Evolutionary conservation across 2,329 filamentous ascomycete genomes (phyloP), one percentile per base, ranked within the genome.

Genomic region (Paracamarosporium sp.): DNA sequence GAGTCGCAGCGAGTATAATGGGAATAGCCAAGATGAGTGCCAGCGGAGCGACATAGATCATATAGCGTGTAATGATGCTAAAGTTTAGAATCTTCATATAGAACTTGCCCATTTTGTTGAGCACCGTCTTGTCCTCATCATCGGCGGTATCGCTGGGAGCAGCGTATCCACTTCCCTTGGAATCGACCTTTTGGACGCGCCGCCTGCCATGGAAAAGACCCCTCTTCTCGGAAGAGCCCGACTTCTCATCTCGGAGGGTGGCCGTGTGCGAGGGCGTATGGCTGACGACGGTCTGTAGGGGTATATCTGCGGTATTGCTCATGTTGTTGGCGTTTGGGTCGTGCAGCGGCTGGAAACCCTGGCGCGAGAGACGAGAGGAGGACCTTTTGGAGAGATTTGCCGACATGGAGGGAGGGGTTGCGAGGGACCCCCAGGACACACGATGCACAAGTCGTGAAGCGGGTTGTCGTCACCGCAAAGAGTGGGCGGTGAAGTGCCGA

Each of bases 11-110:
- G 15, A 88, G 76, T 57, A 89, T 83, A 62, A 89, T 88, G 5
- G 87, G 87, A 38, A 89, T 79, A 1, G 86, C 85, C 55, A 89
- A 80, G n/a, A 85, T 63, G 5, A 83, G 56, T 4, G 82, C 86
- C 40, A 89, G 59, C 0, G 87, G 87, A 24, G 83, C 71, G 25
- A 89, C 84, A 64, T 88, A 89, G 59, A 88, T 79, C 69, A 88
- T 80, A 68, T 89, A 89, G 45, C 86, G 80, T 46, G 86, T 88
- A 65, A 89, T 65, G 60, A 88, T 82, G 54, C 85, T 88, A 75
- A 85, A 88, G 66, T 88, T 83, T 64, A 86, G 75, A 53, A 89
- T 81, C 66, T 84, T 85, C 67, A 81, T 80, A 76, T 89, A 89
- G 54, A 89, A 71, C 60, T 78, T 80, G 48, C 86, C 87, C 80